Base-by-base conservation (phyloP, 257 asterid species). In the Solanum acaule region DNA sequence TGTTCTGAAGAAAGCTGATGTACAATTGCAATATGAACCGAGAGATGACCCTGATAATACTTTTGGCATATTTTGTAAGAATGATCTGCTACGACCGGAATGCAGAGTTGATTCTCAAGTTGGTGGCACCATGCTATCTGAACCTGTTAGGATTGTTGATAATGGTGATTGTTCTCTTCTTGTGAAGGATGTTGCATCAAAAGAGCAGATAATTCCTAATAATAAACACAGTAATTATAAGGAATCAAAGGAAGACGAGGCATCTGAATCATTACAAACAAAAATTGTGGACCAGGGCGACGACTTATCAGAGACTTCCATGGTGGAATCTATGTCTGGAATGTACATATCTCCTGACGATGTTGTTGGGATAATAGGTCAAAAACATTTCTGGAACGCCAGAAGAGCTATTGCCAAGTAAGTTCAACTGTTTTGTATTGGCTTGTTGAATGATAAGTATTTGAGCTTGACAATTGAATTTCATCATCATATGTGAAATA, bases 301-400 rank as follows among this genome's bases (percentile, higher is more conserved):
- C 61, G 91, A 91, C 81, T 89, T 90, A 63, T 95, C 98, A 25
- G 98, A 94, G 87, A 92, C 96, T 61, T 95, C 98, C 61, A 88
- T 91, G 90, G 92, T 94, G 93, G 98, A 95, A 87, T 91, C 93
- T 79, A 79, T 91, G 72, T 91, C 93, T 29, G 93, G 90, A 63
- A 87, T 89, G 87, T 95, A 93, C 73, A 82, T 95, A 68, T 92
- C 95, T 68, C 99, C 99, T 35, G 99, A 96, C 65, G 98, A 96
- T 88, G 92, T 94, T 86, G 98, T 93, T 18, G 94, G 95, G 77
- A 86, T 92, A n/a, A 92, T 96, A 29, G 99, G 99, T 59, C 96
- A 90, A 93, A 96, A 94, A 86, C 95, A 90, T 83, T 96, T 96
- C 88, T 96, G 98, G 98, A 96, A 94, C 87, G 98, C 98, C 67